Conservation (phyloP, 2,329 filamentous ascomycete species). For the Ophiobolus disseminans region DNA sequence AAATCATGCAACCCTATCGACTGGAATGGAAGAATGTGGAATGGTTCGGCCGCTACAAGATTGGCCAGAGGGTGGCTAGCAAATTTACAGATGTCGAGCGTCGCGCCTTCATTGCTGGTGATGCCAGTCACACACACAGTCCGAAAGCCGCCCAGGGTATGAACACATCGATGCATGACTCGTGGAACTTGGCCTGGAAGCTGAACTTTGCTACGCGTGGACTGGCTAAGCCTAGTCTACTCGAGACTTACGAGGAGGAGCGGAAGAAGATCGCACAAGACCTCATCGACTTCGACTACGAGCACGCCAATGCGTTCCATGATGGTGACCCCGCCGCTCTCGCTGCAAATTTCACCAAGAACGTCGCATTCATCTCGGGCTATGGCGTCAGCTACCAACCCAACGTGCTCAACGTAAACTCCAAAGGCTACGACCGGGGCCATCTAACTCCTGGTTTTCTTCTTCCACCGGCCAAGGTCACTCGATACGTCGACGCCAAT, state of each 20-base stretch:
- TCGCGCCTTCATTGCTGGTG: constrained; percentile 58
- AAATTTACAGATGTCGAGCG: constrained; percentile 53
- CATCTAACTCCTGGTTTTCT: constrained; percentile 52
- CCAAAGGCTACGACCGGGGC: constrained; percentile 59
- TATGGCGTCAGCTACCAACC: constrained; percentile 72
- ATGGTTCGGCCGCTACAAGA: constrained; percentile 61
- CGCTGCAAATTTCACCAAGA: constrained; percentile 72
- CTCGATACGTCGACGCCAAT: constrained; percentile 78
- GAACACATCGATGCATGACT: constrained; percentile 56
- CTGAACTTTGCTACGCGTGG: constrained; percentile 50
- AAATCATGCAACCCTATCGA: constrained; percentile 55
- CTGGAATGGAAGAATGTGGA: constrained; percentile 56
- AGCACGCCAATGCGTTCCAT: constrained; percentile 61
- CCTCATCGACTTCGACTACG: constrained; percentile 55
- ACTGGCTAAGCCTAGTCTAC: constrained; percentile 47
- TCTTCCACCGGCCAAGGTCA: constrained; percentile 72
- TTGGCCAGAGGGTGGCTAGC: constrained; percentile 57
- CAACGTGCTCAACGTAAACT: constrained; percentile 68
- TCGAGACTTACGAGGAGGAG: constrained; percentile 52
- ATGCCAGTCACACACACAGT: constrained; percentile 54
- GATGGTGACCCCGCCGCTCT: constrained; percentile 69
- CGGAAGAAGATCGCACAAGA: constrained; percentile 54
- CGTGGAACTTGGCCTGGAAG: constrained; percentile 55
- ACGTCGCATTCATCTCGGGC: constrained; percentile 76
- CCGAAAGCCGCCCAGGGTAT: constrained; percentile 55